phyloP scores from a whole-genome alignment of 768 basidiomycete species.

The Pleurotus ostreatus region DNA sequence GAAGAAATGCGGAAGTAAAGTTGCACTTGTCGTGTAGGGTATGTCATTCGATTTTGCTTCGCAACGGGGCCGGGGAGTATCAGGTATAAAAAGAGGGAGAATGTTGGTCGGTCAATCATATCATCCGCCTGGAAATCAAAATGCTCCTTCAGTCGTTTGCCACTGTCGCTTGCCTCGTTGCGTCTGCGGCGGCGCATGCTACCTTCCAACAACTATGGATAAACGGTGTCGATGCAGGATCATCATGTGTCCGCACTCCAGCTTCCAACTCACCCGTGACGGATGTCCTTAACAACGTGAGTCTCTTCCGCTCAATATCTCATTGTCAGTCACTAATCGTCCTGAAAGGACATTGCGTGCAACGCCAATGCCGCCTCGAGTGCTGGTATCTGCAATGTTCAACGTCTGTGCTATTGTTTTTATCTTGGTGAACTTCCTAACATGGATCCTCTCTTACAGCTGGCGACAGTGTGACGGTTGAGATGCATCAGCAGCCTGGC shows the following conservation, averaged over 20 bases:
- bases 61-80: neutral
- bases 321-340: neutral
- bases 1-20: slow-evolving; percentile 6
- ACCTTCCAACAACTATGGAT: slow-evolving; percentile 55
- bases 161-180: slow-evolving; percentile 29
- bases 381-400: slow-evolving; percentile 36
- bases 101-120: neutral
- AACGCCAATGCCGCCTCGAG: slow-evolving; percentile 33
- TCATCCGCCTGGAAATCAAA: neutral
- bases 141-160: slow-evolving; percentile 26
- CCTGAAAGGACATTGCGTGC: slow-evolving; percentile 41
- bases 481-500: slow-evolving; percentile 34
- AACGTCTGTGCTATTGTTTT: slow-evolving; percentile 22
- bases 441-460: slow-evolving; percentile 21
- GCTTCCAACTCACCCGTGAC: slow-evolving; percentile 45
- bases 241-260: slow-evolving; percentile 41
- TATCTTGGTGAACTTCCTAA: no score
- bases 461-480: slow-evolving; percentile 43
- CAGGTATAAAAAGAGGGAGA: slow-evolving; percentile 1
- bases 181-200: slow-evolving; percentile 43
- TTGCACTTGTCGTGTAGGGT: no score
- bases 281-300: slow-evolving; percentile 29
- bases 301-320: slow-evolving; percentile 8
- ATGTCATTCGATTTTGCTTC: no score
- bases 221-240: slow-evolving; percentile 43